phyloP scores from a whole-genome alignment of 352 stramenopile species.

The Globisporangium camurandrum region DNA sequence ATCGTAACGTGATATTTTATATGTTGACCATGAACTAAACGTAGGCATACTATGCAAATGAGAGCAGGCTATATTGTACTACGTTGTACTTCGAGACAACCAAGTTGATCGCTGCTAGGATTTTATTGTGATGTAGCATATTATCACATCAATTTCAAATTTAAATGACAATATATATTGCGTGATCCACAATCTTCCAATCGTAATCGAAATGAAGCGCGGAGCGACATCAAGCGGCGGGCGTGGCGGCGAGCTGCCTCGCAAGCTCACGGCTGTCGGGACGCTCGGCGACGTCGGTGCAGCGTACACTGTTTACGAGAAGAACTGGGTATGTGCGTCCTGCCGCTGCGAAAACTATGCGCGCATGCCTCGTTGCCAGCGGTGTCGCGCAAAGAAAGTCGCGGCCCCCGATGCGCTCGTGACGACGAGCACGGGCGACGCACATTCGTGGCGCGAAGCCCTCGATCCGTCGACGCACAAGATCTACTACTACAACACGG shows the following conservation, averaged over 20 bases:
- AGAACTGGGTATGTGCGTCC: constrained; percentile 83
- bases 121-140: too few relatives aligned
- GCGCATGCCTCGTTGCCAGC: constrained; percentile 59
- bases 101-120: too few relatives aligned
- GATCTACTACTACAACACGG: constrained; percentile 92
- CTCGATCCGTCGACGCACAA: constrained; percentile 85
- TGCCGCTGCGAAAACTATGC: constrained; percentile 87
- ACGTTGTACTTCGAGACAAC: too few relatives aligned
- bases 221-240: not conserved
- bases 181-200: too few relatives aligned
- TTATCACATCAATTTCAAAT: not conserved
- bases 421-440: constrained; percentile 34
- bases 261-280: constrained; percentile 66
- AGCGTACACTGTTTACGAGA: constrained; percentile 85
- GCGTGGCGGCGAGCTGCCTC: constrained; percentile 24
- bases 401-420: constrained; percentile 48
- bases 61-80: too few relatives aligned
- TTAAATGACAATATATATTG: constrained; percentile 1
- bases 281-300: constrained; percentile 79
- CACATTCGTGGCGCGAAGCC: constrained; percentile 84
- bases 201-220: too few relatives aligned
- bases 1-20: too few relatives aligned
- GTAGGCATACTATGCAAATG: too few relatives aligned
- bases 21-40: too few relatives aligned
- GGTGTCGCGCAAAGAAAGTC: constrained; percentile 76